Conservation (phyloP, 1,139 yeast genomes). For the Scheffersomyces titani region DNA sequence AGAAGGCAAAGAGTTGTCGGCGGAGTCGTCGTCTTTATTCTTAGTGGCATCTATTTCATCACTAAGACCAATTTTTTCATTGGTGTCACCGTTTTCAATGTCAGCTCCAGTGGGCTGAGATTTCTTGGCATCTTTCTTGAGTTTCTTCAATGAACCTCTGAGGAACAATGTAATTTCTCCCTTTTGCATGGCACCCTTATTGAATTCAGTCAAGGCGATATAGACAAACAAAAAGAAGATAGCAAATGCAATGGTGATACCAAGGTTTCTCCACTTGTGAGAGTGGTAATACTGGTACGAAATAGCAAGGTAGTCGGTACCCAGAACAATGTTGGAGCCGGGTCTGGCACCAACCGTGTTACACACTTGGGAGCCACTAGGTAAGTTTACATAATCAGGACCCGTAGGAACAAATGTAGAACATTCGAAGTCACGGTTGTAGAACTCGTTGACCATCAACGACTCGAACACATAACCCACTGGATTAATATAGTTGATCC, state of each 20-base stretch:
- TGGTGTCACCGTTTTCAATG: slow-evolving; percentile 13
- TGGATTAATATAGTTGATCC: slow-evolving; percentile 78
- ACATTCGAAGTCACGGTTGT: slow-evolving; percentile 42
- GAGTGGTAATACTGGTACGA: slow-evolving; percentile 51
- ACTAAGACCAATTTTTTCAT: slow-evolving; percentile 16
- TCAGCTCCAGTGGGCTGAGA: slow-evolving; percentile 17
- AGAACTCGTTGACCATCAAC: slow-evolving; percentile 63
- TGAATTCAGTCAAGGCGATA: slow-evolving; percentile 59
- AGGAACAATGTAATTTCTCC: slow-evolving; percentile 81
- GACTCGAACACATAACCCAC: slow-evolving; percentile 70
- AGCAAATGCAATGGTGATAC: slow-evolving; percentile 61
- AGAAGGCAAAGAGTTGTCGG: slow-evolving; percentile 7
- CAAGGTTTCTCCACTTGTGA: slow-evolving; percentile 86
- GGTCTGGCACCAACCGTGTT: slow-evolving; percentile 61
- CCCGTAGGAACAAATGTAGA: slow-evolving; percentile 56
- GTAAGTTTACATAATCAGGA: slow-evolving; percentile 39
- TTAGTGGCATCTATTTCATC: slow-evolving; percentile 15
- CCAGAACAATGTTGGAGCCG: slow-evolving; percentile 56
- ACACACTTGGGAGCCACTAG: slow-evolving; percentile 53
- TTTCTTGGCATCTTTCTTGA: slow-evolving; percentile 25
- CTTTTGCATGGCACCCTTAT: slow-evolving; percentile 76
- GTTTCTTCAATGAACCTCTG: slow-evolving; percentile 25
- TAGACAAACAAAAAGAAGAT: slow-evolving; percentile 58
- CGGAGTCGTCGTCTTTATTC: slow-evolving; percentile 5
- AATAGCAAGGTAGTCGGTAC: slow-evolving; percentile 53